Evolutionary conservation across 2,329 filamentous ascomycete genomes (phyloP), one percentile per base, ranked within the genome.

Genomic region (Didymella exigua): DNA sequence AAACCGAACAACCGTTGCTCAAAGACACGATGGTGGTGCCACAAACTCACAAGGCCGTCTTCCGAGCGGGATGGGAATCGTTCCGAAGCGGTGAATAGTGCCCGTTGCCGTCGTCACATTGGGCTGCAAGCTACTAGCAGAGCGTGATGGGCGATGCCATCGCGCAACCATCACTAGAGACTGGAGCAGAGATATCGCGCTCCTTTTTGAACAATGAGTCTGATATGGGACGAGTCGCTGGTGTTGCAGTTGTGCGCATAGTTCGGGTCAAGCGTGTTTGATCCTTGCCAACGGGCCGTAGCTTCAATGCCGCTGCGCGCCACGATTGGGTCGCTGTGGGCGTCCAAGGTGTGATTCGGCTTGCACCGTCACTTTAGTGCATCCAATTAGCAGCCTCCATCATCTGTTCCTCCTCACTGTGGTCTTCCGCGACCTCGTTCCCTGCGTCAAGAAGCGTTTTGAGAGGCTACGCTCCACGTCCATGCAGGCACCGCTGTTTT

Each of bases 401-500:
- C 38, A 31, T 31, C 58, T 65, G 58, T 51, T 48, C 58, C 46
- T 56, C 45, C 54, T 46, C 47, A 61, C 59, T 62, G 61, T 58
- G 54, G 64, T 61, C 64, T 49, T 58, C 59, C 49, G 59, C 61
- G 51, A 59, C 62, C 34, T 63, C 58, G 63, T 63, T 56, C 42
- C 61, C 64, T 66, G 64, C 58, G 62, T 51, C 29, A 29, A 60
- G 36, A 31, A 43, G 60, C 41, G 51, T 54, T 60, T 53, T 67
- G 58, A 70, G 65, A 70, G 67, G 68, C 68, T 65, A 56, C 53
- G 55, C 49, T 58, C 49, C 49, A 52, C 51, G 56, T 62, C 60
- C 60, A 72, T 72, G 69, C 69, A 74, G 69, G 70, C 70, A 70
- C 71, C 66, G 63, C 58, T 60, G 55, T 60, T 62, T 63, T 52